Conservation (phyloP, 2,329 filamentous ascomycete genomes). For the Colletotrichum tabaci region DNA sequence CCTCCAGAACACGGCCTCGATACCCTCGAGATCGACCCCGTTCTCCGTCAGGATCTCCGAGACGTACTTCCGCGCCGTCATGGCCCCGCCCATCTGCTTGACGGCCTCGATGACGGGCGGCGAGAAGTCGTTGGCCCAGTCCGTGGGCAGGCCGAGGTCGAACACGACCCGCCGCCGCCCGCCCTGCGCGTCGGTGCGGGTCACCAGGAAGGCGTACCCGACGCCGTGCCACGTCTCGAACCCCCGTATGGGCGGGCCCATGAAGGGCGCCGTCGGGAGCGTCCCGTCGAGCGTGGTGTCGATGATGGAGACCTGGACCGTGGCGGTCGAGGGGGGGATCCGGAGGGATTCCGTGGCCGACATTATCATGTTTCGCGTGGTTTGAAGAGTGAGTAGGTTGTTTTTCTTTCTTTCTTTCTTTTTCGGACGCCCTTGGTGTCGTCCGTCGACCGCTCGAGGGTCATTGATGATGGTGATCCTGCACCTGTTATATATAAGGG, state of each 20-base stretch:
- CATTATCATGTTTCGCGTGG: neutral
- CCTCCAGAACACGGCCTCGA: conserved; percentile 47
- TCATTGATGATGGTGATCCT: no score
- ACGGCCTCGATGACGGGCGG: neutral
- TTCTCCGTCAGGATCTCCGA: conserved; percentile 20
- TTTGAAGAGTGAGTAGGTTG: no score
- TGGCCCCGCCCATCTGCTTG: neutral
- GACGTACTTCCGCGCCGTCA: conserved; percentile 21
- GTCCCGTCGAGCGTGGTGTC: conserved; percentile 12
- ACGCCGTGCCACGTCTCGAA: conserved; percentile 18
- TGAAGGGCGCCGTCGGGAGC: conserved; percentile 10
- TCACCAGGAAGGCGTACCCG: conserved; percentile 15
- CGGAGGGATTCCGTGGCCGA: neutral
- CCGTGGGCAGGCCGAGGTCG: conserved; percentile 12
- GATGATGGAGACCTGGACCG: conserved; percentile 19
- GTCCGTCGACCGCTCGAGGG: neutral
- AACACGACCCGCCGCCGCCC: neutral
- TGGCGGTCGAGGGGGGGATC: conserved; percentile 4
- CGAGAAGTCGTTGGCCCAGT: conserved; percentile 9
- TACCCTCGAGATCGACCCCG: conserved; percentile 1
- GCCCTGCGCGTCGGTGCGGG: neutral
- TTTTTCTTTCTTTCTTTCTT: no score
- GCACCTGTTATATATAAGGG: no score
- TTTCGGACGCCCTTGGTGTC: fast-evolving
- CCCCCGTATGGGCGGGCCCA: conserved; percentile 13